Percentiles rank a stretch among this genome's conserved stretches.
These are phyloP conservation scores for Apiospora kogelbergensis DNA, from an alignment of 2,329 filamentous ascomycete species.

Conservation along the genomic window DNA sequence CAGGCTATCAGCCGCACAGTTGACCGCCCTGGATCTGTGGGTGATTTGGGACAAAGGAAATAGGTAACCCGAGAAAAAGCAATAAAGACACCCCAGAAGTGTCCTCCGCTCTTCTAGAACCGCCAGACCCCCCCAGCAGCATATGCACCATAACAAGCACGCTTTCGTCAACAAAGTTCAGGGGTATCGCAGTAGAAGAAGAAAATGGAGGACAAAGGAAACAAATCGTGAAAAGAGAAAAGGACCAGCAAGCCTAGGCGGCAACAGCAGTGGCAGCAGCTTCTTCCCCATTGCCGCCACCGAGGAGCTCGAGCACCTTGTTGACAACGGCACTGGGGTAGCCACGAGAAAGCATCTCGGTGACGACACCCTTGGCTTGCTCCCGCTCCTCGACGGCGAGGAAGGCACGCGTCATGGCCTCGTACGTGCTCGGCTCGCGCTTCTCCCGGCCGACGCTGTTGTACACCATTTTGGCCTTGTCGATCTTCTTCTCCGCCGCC, in stretches of 20 bases:
- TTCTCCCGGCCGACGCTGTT: constrained; percentile 72
- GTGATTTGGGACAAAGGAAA: background rate
- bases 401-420: constrained; percentile 95
- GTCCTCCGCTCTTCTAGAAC: constrained; percentile 23
- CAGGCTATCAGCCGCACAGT: constrained; percentile 9
- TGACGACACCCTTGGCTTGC: constrained; percentile 74
- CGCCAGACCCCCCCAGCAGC: constrained; percentile 21
- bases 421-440: constrained; percentile 96
- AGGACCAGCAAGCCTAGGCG: background rate
- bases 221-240: constrained; percentile 13
- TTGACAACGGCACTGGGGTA: constrained; percentile 90
- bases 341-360: constrained; percentile 86
- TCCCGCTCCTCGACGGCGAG: constrained; percentile 79
- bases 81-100: background rate
- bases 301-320: constrained; percentile 90
- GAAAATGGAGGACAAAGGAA: constrained; percentile 28
- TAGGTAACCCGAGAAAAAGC: background rate
- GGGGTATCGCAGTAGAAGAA: constrained; percentile 33
- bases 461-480: constrained; percentile 77
- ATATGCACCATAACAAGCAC: constrained; percentile 15
- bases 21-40: background rate
- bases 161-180: constrained; percentile 18
- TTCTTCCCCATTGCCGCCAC: constrained; percentile 50
- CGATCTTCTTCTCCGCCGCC: constrained; percentile 80
- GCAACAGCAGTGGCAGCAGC: constrained; percentile 22